These are phyloP conservation scores for Guadua angustifolia DNA, from an alignment of 176 grass and related monocot species.

Conservation along the genomic window DNA sequence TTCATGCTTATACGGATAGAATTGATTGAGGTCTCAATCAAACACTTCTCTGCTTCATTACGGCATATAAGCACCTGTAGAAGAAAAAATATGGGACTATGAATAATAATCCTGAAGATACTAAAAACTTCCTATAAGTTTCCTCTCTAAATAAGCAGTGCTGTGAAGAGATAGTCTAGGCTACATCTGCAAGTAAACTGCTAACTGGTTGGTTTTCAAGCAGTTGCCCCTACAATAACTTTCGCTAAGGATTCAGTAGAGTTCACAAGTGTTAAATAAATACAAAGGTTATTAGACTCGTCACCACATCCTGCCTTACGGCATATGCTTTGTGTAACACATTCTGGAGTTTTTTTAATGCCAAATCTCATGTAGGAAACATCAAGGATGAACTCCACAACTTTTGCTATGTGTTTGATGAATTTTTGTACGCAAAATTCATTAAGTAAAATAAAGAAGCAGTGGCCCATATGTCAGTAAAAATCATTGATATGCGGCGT, in stretches of 20 bases:
- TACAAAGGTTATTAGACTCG: not conserved
- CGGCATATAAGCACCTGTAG: slow-evolving; percentile 87
- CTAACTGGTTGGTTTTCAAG: slow-evolving; percentile 1
- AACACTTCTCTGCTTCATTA: slow-evolving; percentile 96
- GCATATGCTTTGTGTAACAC: not conserved
- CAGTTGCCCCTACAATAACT: not conserved
- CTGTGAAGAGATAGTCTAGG: not conserved
- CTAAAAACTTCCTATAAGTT: not conserved
- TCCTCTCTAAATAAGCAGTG: not conserved
- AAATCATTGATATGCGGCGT: too few relatives aligned
- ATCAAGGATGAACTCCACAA: not conserved
- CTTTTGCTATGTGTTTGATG: not conserved
- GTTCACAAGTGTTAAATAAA: not conserved
- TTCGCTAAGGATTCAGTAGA: not conserved
- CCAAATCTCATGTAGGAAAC: not conserved
- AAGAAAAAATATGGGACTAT: not conserved
- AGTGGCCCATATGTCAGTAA: too few relatives aligned
- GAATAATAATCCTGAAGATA: slow-evolving; percentile 10
- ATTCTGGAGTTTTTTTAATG: not conserved
- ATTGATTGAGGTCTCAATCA: slow-evolving; percentile 96
- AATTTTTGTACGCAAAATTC: too few relatives aligned
- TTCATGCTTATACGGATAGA: slow-evolving; percentile 97
- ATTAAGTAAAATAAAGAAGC: too few relatives aligned
- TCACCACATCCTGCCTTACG: not conserved
- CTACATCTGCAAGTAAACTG: not conserved